phyloP scores from a whole-genome alignment of 2,329 filamentous ascomycete species.

The Diatrype stigma region DNA sequence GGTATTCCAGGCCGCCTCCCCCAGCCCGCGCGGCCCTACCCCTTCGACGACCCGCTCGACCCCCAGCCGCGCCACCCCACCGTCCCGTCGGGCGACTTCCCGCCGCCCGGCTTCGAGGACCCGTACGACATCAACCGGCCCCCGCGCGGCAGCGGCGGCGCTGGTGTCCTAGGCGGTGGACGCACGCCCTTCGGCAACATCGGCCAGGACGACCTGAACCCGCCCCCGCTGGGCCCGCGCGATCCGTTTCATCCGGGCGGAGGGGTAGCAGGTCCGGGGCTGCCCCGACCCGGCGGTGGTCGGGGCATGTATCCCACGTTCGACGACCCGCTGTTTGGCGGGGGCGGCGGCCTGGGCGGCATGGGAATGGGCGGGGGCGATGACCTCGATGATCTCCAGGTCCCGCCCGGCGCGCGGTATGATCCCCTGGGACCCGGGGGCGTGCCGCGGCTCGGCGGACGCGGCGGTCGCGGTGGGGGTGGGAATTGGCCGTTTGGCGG shows the following conservation, averaged over 20 bases:
- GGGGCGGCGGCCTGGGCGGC: slow-evolving; percentile 39
- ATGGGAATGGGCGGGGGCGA: slow-evolving; percentile 46
- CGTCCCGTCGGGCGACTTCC: slow-evolving; percentile 67
- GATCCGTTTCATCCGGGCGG: slow-evolving; percentile 73
- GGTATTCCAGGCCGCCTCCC: no score
- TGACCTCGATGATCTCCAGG: slow-evolving; percentile 68
- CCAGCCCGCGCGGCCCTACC: slow-evolving; percentile 62
- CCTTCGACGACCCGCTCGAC: slow-evolving; percentile 63
- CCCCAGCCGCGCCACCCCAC: slow-evolving; percentile 60
- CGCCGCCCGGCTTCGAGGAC: slow-evolving; percentile 89
- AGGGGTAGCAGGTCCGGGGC: slow-evolving; percentile 54
- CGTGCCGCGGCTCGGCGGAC: slow-evolving; percentile 42
- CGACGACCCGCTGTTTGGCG: slow-evolving; percentile 80
- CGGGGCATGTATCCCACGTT: slow-evolving; percentile 96
- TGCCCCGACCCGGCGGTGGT: slow-evolving; percentile 54
- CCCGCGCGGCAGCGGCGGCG: slow-evolving; percentile 41
- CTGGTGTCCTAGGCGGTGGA: slow-evolving; percentile 29
- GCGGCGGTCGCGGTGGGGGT: slow-evolving; percentile 33
- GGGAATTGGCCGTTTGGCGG: slow-evolving; percentile 36
- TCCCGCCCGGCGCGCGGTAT: slow-evolving; percentile 84
- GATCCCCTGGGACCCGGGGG: slow-evolving; percentile 77
- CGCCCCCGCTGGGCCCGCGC: slow-evolving; percentile 76
- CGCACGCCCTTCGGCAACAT: slow-evolving; percentile 60
- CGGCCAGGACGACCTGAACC: slow-evolving; percentile 84
- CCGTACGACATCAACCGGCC: slow-evolving; percentile 78